Evolutionary conservation across 1,284 basidiomycete species (phyloP), one percentile per base, ranked within the genome.

Genomic region (Rhodotorula sp.): DNA sequence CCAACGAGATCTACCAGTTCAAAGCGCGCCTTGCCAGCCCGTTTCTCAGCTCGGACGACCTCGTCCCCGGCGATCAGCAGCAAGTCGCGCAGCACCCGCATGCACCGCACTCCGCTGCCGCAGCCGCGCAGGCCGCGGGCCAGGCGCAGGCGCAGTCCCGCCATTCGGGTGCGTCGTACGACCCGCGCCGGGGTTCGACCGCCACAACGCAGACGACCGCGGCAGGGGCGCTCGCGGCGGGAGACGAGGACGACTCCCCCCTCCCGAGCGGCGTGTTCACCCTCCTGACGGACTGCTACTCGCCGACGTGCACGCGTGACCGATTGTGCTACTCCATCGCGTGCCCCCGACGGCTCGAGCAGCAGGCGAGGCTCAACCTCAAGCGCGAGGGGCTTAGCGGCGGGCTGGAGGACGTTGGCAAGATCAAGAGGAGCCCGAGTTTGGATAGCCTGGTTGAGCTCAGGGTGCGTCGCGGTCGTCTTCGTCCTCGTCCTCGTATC

Each of bases 261-360:
- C 83, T 97, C 67, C 97, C 97, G 1, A 90, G 91, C 1, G 97
- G 97, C 57, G 95, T 99, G 27, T 99, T 99, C 81, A 99, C 96
- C 1, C 87, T 98, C 48, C 85, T 99, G 70, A 97, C 95, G 2
- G 94, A 97, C 80, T 99, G 97, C 82, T 99, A 99, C 84, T 97
- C 94, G 56, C 94, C 97, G 27, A 99, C 97, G 37, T 99, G 97
- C 83, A 92, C 93, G 50, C 86, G 91, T 66, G 94, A 97, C 80
- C 87, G 88, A 73, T 83, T 98, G 27, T 99, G 97, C 83, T 99
- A 99, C 83, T 93, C 91, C 76, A 98, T 97, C 77, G 94, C 94
- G 55, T 99, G 97, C 82, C 97, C 97, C 0, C 84, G 96, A 64
- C 84, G 96, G 68, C 83, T 98, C 71, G 96, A 99, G 82, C 95